Evolutionary conservation across 352 stramenopile genomes (phyloP).

Genomic region (Phytophthora colocasiae): DNA sequence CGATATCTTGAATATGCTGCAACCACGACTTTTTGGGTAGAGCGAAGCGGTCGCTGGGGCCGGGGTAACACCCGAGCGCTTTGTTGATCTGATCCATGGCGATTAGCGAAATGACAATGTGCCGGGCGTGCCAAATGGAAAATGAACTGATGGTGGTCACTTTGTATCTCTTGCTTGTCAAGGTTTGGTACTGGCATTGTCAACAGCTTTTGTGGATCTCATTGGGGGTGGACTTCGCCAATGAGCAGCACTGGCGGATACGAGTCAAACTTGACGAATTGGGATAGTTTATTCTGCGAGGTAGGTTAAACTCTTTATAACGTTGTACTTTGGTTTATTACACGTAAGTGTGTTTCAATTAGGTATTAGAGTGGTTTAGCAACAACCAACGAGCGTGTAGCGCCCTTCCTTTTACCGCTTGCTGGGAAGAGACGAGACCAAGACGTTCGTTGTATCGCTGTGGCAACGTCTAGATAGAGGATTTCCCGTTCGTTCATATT

Average conservation of each 20-base stretch:
- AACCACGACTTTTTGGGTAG: not conserved
- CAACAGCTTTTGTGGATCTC: not conserved
- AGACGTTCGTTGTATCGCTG: not conserved
- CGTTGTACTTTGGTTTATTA: too few species aligned
- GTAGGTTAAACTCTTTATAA: not conserved
- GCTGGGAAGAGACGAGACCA: not conserved
- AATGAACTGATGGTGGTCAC: not conserved
- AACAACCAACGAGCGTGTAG: not conserved
- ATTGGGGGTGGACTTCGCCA: not conserved
- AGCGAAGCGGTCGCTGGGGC: not conserved
- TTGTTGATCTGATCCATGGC: not conserved
- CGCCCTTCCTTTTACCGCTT: not conserved
- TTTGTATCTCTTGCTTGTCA: not conserved
- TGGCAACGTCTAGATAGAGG: not conserved
- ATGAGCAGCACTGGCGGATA: not conserved
- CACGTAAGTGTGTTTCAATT: too few species aligned
- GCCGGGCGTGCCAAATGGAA: constrained; percentile 18
- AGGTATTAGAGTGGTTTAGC: constrained; percentile 4
- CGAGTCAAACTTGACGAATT: not conserved
- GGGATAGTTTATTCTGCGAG: not conserved
- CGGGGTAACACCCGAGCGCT: not conserved
- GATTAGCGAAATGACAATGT: constrained; percentile 13
- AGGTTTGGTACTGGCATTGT: not conserved
- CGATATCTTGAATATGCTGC: not conserved
- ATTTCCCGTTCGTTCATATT: too few species aligned